Percentiles rank a stretch among this genome's conserved stretches.
Evolutionary conservation across 805 yeast genomes (phyloP).

Genomic region (Maudiozyma pseudohumilis): DNA sequence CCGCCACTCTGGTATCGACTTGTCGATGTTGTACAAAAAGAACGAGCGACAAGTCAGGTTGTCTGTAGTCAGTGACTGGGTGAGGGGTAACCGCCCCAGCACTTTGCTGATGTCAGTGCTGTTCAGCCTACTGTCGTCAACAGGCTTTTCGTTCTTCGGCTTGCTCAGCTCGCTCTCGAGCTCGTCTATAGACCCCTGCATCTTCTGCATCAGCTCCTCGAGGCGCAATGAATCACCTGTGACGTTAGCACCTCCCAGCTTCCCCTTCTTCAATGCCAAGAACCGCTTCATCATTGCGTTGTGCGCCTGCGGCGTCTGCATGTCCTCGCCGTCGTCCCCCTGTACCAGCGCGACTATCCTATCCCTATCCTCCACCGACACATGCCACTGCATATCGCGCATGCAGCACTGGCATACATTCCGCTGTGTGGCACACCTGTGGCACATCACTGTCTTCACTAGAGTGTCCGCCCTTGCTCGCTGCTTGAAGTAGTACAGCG

Average conservation of each 20-base stretch:
- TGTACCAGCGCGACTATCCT: constrained; percentile 66
- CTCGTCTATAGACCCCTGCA: constrained; percentile 15
- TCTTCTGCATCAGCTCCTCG: constrained; percentile 39
- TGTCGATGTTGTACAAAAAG: constrained; percentile 66
- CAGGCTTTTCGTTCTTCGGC: neutral
- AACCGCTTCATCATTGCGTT: constrained; percentile 47
- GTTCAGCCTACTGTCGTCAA: neutral
- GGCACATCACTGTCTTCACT: constrained; percentile 62
- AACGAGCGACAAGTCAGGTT: constrained; percentile 42
- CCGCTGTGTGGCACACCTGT: constrained; percentile 65
- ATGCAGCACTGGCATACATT: constrained; percentile 86
- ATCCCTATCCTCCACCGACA: constrained; percentile 73
- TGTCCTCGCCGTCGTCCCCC: constrained; percentile 31
- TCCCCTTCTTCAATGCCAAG: constrained; percentile 39
- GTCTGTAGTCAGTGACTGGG: constrained; percentile 40
- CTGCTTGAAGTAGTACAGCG: constrained; percentile 51
- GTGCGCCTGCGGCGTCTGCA: constrained; percentile 35
- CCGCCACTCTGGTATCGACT: constrained; percentile 53
- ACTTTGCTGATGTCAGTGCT: constrained; percentile 41
- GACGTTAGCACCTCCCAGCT: constrained; percentile 31
- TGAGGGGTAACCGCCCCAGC: constrained; percentile 56
- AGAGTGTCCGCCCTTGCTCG: constrained; percentile 32
- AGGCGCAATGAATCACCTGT: constrained; percentile 34
- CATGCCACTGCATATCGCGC: constrained; percentile 69
- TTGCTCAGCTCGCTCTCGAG: neutral